Conservation (phyloP, 306 rosid genomes). For the Rosa persica region DNA sequence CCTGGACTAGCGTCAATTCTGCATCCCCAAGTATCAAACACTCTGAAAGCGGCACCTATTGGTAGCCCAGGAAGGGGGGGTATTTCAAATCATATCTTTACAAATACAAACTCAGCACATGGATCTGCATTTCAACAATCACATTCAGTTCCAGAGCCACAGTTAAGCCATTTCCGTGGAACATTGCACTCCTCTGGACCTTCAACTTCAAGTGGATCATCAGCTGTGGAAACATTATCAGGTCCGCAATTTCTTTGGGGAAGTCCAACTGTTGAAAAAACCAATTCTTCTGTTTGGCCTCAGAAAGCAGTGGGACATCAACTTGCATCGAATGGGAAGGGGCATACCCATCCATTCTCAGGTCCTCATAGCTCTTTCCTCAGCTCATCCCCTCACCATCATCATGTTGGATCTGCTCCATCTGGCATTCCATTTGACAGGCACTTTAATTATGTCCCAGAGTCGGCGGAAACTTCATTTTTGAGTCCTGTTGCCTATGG, state of each 20-base stretch:
- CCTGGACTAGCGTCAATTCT: conserved; percentile 82
- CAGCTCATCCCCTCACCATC: conserved; percentile 55
- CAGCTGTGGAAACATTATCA: conserved; percentile 72
- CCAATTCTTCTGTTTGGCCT: conserved; percentile 65
- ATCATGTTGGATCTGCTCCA: conserved; percentile 93
- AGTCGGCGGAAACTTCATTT: conserved; percentile 72
- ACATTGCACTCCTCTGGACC: conserved; percentile 56
- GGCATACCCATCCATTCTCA: conserved; percentile 54
- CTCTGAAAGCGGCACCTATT: conserved; percentile 72
- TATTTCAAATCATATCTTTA: conserved; percentile 48
- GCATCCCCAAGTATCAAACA: conserved; percentile 57
- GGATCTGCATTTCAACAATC: conserved; percentile 67
- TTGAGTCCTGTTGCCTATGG: conserved; percentile 50
- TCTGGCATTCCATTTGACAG: conserved; percentile 73
- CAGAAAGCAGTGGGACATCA: conserved; percentile 57
- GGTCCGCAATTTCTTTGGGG: conserved; percentile 99
- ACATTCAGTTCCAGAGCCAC: conserved; percentile 63
- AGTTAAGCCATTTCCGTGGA: conserved; percentile 52
- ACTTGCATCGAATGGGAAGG: conserved; percentile 56
- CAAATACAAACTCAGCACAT: conserved; percentile 45
- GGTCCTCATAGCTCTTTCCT: conserved; percentile 54
- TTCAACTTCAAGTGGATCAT: conserved; percentile 59
- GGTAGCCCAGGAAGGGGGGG: conserved; percentile 65
- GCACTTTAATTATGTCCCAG: conserved; percentile 64
- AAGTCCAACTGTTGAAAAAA: conserved; percentile 63